Conservation (phyloP, 225 moss, liverwort and hornwort species). For the Anthoceros angustus region DNA sequence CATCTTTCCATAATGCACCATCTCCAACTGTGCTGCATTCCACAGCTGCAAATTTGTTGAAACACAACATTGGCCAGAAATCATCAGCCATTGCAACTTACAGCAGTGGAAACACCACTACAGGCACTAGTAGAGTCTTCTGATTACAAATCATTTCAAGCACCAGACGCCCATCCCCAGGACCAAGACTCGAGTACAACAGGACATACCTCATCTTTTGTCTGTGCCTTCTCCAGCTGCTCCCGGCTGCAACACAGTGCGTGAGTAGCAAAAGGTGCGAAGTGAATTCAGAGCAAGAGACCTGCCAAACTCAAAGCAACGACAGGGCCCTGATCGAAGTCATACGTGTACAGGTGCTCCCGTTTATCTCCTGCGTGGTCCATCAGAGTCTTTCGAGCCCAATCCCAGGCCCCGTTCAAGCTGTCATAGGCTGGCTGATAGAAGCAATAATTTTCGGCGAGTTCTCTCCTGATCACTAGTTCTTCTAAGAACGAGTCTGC, state of each 20-base stretch:
- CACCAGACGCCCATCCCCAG: not conserved
- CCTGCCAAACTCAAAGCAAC: too few relatives aligned
- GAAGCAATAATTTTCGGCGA: conserved; percentile 80
- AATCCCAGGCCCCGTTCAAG: conserved; percentile 75
- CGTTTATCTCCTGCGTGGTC: conserved; percentile 73
- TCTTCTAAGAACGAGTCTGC: conserved; percentile 86
- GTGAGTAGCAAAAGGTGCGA: too few relatives aligned
- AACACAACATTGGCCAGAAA: conserved; percentile 3
- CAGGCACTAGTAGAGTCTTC: not conserved
- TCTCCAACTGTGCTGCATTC: conserved; percentile 94
- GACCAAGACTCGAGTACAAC: not conserved
- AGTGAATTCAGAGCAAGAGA: too few relatives aligned
- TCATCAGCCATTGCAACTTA: not conserved
- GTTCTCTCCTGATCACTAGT: conserved; percentile 71
- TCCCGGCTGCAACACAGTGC: conserved; percentile 32
- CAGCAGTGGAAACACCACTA: too few relatives aligned
- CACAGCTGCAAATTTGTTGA: conserved; percentile 43
- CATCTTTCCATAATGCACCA: conserved; percentile 95
- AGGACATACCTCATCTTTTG: conserved; percentile 47
- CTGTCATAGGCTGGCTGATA: conserved; percentile 96
- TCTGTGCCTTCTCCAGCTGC: conserved; percentile 65
- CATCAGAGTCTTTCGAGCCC: conserved; percentile 68
- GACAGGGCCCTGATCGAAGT: too few relatives aligned
- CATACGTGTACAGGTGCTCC: conserved; percentile 60
- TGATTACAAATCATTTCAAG: not conserved